Evolutionary conservation across 306 rosid species (phyloP), one percentile per base, ranked within the genome.

Genomic region (Delonix regia): DNA sequence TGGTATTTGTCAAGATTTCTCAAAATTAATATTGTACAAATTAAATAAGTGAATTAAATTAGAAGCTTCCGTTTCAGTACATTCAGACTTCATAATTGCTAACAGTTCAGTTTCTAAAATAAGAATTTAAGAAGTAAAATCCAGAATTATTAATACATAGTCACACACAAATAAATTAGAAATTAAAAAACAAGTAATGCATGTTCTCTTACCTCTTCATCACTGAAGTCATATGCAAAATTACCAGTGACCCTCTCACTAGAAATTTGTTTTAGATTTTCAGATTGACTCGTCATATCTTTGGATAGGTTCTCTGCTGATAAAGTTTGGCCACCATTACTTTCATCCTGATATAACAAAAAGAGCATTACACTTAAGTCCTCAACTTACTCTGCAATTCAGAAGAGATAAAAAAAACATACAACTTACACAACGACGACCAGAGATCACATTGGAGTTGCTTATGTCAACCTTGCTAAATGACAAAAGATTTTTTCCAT

Each of bases 361-460:
- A 79, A 45, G 79, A 51, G 75, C 76, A 85, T 91, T 83, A 88
- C 18, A 51, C 71, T 67, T 83, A 80, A 89, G 85, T 83, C 83
- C 88, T 76, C 69, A 77, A 64, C 78, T 78, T 79, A 73, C 85
- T 69, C 66, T 77, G 69, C 78, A 84, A 83, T 83, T 83, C 77
- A 86, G 76, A 73, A 78, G 82, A 74, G 75, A 77, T 75, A 85
- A 78, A 82, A 88, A 92, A 91, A 97, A 95, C 99, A 95, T 95
- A 92, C 99, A 94, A 94, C 99, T 94, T 94, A 94, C 99, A 92
- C 89, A 95, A 89, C 94, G 91, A 82, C 91, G 96, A 95, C 93
- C 96, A 27, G 86, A 78, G 72, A 71, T 74, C 81, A 68, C 47
- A 74, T 62, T 71, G 49, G 87, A 78, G 74, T 76, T 67, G 71